Evolutionary conservation across 2,329 filamentous ascomycete species (phyloP).

Genomic region (Sclerotinia borealis): DNA sequence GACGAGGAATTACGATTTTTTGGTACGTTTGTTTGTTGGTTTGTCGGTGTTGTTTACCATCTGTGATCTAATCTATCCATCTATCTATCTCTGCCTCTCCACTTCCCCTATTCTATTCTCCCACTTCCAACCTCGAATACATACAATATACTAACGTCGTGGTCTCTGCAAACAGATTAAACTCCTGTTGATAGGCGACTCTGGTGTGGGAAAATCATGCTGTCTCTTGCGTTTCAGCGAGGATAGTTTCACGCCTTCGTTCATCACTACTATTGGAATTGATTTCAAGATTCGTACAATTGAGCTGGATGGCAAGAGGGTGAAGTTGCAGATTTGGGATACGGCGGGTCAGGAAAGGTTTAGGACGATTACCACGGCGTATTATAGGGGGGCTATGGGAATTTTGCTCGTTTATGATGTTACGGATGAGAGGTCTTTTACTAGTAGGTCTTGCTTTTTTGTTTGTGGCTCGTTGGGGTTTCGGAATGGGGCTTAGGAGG

Average conservation of each 20-base stretch:
- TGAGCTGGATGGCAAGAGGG: conserved; percentile 95
- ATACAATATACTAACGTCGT: background rate
- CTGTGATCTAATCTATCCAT: background rate
- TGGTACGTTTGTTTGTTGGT: conserved; percentile 51
- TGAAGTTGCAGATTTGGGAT: conserved; percentile 99
- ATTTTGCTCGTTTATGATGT: conserved; percentile 98
- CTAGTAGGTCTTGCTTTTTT: conserved; percentile 53
- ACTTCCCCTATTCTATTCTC: background rate
- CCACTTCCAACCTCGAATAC: background rate
- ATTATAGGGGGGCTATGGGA: conserved; percentile 97
- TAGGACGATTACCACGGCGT: conserved; percentile 96
- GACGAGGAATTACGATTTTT: conserved; percentile 98
- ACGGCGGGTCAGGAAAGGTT: conserved; percentile 98
- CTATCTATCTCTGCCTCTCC: background rate
- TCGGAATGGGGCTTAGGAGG: background rate
- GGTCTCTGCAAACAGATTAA: conserved; percentile 53
- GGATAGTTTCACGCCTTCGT: conserved; percentile 98
- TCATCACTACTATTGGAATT: conserved; percentile 99
- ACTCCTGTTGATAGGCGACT: conserved; percentile 99
- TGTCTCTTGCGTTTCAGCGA: conserved; percentile 96
- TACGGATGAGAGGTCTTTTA: conserved; percentile 99
- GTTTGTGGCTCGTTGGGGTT: background rate
- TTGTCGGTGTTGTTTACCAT: background rate
- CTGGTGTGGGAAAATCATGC: conserved; percentile 99
- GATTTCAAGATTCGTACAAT: conserved; percentile 99